A percentile compares a stretch with the other conserved stretches of the same genome.
These are phyloP conservation scores for Lodderomyces oxycetoniae DNA, from an alignment of 1,139 yeast species.

Conservation along the genomic window DNA sequence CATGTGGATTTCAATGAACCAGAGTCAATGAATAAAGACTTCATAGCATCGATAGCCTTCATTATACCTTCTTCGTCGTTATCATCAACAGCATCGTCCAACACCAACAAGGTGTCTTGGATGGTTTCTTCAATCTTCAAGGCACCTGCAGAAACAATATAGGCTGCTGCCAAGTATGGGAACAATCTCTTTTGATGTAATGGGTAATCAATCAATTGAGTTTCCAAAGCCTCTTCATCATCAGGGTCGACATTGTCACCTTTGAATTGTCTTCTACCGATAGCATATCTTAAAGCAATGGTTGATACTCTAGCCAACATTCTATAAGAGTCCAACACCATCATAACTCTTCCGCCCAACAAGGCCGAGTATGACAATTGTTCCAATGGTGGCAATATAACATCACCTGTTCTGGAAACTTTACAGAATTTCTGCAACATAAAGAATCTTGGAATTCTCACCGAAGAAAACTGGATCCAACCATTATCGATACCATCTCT, in stretches of 20 bases:
- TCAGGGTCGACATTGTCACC: conserved; percentile 21
- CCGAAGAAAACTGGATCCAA: conserved; percentile 46
- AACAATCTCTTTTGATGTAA: conserved; percentile 45
- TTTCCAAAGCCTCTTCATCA: conserved; percentile 26
- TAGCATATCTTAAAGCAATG: conserved; percentile 43
- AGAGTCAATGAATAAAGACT: conserved; percentile 44
- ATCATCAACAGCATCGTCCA: conserved; percentile 34
- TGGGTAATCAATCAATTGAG: conserved; percentile 44
- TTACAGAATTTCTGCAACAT: conserved; percentile 48
- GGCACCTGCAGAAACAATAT: conserved; percentile 40
- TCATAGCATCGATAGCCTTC: conserved; percentile 37
- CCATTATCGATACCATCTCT: conserved; percentile 49
- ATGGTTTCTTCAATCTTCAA: conserved; percentile 32
- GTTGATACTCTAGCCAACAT: conserved; percentile 40
- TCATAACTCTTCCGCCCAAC: conserved; percentile 43
- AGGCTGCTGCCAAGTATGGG: conserved; percentile 43
- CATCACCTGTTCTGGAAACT: conserved; percentile 39
- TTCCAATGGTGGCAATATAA: conserved; percentile 41
- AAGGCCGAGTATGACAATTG: conserved; percentile 46
- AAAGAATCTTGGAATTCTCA: conserved; percentile 42
- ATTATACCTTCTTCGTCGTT: conserved; percentile 34
- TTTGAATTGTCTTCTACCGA: conserved; percentile 45
- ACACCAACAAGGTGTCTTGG: conserved; percentile 24
- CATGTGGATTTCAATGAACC: conserved; percentile 46
- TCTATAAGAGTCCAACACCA: conserved; percentile 44